Conservation (phyloP, 2,329 filamentous ascomycete genomes). For the Stagonosporopsis cucurbitacearum region DNA sequence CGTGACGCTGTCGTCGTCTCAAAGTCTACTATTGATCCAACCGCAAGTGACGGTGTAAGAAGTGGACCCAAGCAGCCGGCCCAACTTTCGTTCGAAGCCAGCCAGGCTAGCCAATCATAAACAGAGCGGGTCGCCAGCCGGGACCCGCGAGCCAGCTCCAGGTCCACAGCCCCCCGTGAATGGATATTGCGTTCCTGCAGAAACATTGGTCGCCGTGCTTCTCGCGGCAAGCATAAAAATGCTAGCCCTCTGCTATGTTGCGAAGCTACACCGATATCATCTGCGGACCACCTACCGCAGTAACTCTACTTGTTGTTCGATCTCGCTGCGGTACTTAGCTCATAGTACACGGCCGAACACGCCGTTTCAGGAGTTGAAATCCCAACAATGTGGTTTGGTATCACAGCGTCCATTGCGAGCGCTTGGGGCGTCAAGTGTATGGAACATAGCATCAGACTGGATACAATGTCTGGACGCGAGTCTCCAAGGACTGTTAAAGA, state of each 20-base stretch:
- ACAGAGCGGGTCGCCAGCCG: slow-evolving; percentile 13
- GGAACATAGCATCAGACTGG: slow-evolving; percentile 12
- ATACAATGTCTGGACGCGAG: slow-evolving; percentile 13
- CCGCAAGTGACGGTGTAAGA: slow-evolving; percentile 20
- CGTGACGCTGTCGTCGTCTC: slow-evolving; percentile 1
- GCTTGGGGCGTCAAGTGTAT: slow-evolving; percentile 36
- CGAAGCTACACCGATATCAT: slow-evolving; percentile 6
- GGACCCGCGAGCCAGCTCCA: slow-evolving; percentile 21
- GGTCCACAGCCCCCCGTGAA: slow-evolving; percentile 9
- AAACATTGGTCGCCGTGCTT: slow-evolving; percentile 38
- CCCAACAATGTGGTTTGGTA: slow-evolving; percentile 42
- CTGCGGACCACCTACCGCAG: slow-evolving; percentile 7
- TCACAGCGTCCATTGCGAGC: slow-evolving; percentile 25
- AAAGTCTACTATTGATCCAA: slow-evolving; percentile 11
- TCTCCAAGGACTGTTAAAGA: background rate
- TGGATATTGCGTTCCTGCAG: slow-evolving; percentile 19
- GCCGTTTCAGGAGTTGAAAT: slow-evolving; percentile 28
- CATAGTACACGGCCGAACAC: slow-evolving; percentile 7
- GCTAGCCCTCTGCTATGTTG: slow-evolving; percentile 10
- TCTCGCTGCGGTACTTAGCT: slow-evolving; percentile 14
- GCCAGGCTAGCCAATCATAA: slow-evolving; percentile 32
- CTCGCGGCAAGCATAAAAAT: slow-evolving; percentile 38
- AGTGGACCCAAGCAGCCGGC: slow-evolving; percentile 25
- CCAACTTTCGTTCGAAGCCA: slow-evolving; percentile 20
- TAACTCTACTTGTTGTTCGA: slow-evolving; percentile 7